These are phyloP conservation scores for Geotrichum australiense DNA, from an alignment of 1,139 yeast species.

Conservation along the genomic window DNA sequence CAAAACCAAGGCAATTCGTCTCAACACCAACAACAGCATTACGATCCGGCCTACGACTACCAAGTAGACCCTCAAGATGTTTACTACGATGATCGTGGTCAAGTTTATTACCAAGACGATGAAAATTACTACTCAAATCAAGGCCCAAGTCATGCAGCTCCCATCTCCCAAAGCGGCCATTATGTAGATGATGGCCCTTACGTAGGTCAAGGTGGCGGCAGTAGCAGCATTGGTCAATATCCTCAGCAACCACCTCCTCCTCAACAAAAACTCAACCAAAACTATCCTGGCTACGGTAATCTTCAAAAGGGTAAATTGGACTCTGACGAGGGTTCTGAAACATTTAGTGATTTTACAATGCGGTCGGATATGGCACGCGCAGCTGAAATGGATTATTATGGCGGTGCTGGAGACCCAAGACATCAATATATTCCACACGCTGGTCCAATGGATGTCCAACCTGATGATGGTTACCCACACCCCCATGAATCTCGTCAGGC, in stretches of 20 bases:
- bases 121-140: slow-evolving; percentile 27
- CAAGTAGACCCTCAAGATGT: slow-evolving; percentile 19
- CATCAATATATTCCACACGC: slow-evolving; percentile 27
- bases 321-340: slow-evolving; percentile 37
- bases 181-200: slow-evolving; percentile 31
- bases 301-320: slow-evolving; percentile 24
- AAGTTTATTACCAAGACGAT: slow-evolving; percentile 22
- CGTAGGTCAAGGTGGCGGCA: slow-evolving; percentile 19
- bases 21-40: slow-evolving; percentile 32
- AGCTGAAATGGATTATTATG: slow-evolving; percentile 35
- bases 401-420: slow-evolving; percentile 21
- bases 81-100: slow-evolving; percentile 26
- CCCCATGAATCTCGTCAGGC: slow-evolving; percentile 15
- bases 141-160: slow-evolving; percentile 13
- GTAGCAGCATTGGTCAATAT: slow-evolving; percentile 14
- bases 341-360: slow-evolving; percentile 41
- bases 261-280: slow-evolving; percentile 1
- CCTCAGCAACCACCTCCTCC: slow-evolving; percentile 7
- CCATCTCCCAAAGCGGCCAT: slow-evolving; percentile 29
- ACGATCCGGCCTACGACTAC: slow-evolving; percentile 24
- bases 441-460: slow-evolving; percentile 25
- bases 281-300: slow-evolving; percentile 16
- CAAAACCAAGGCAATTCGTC: slow-evolving; percentile 26
- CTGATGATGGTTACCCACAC: slow-evolving; percentile 21
- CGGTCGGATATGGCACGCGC: slow-evolving; percentile 34